Base-by-base conservation (phyloP, 371 early-diverging fungal species). In the Rhizomucor pusillus region DNA sequence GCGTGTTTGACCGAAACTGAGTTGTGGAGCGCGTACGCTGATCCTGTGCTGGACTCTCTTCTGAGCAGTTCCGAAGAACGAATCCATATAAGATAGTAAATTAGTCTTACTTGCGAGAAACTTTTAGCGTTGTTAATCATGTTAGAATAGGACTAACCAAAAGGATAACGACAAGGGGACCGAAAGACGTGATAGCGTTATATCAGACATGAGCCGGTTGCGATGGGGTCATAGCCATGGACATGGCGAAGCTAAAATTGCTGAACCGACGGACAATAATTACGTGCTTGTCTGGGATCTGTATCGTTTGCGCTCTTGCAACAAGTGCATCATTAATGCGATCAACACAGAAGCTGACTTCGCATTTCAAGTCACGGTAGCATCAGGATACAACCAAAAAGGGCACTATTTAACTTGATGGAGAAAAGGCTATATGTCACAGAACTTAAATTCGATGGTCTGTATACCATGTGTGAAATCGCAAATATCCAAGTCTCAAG, bases 71-170 rank as follows among this genome's bases (percentile, higher is more conserved):
- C 50, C 4, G 50, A 50, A 23, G 18, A 50, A 5, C 1, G 22
- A n/a, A 39, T 50, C 36, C 50, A 50, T 36, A 1, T 50, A 22
- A n/a, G 36, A 34, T 50, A 37, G 40, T 50, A 50, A n/a, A n/a
- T n/a, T n/a, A n/a, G n/a, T n/a, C n/a, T n/a, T n/a, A n/a, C n/a
- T n/a, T n/a, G n/a, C n/a, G n/a, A n/a, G n/a, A n/a, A n/a, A n/a
- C n/a, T n/a, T n/a, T n/a, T n/a, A n/a, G n/a, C n/a, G n/a, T n/a
- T n/a, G n/a, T n/a, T n/a, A n/a, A n/a, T n/a, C n/a, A n/a, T n/a
- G n/a, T n/a, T n/a, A n/a, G n/a, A n/a, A n/a, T 49, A 49, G 35
- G 50, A 37, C 50, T 18, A 50, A 22, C 36, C 50, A 50, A 24
- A 41, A 41, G 19, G 3, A 11, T 19, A 41, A 41, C 41, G 41